These are phyloP conservation scores for Neurospora cerealis DNA, from an alignment of 495 filamentous ascomycete genomes.

Conservation along the genomic window DNA sequence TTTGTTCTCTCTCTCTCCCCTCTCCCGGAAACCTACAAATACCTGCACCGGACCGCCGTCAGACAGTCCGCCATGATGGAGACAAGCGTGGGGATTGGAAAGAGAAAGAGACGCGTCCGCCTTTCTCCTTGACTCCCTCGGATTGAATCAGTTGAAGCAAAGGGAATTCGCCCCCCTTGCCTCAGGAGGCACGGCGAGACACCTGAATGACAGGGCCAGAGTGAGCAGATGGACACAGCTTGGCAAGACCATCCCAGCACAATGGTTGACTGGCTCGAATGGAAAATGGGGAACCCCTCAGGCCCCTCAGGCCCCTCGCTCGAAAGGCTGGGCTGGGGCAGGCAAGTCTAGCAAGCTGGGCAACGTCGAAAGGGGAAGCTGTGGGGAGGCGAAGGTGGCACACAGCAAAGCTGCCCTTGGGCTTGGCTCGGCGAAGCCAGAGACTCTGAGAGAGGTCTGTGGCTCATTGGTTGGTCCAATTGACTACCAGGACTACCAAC, in stretches of 20 bases:
- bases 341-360: not conserved
- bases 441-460: not conserved
- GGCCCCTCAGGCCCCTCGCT: not conserved
- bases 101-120: not conserved
- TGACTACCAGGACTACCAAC: not conserved
- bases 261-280: not conserved
- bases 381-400: constrained; percentile 6
- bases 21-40: not conserved
- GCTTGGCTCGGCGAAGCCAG: not conserved
- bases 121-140: not conserved
- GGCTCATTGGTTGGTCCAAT: not conserved
- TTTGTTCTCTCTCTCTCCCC: not conserved
- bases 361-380: not conserved
- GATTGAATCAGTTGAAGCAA: not conserved
- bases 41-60: not conserved
- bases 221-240: not conserved
- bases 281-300: not conserved
- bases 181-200: not conserved
- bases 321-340: not conserved
- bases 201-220: not conserved
- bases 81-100: not conserved
- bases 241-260: not conserved
- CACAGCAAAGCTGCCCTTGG: constrained; percentile 1
- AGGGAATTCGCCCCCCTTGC: not conserved
- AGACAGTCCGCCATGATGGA: not conserved